Evolutionary conservation across 1,139 yeast species (phyloP).

Genomic region (Scheffersomyces illinoinensis): DNA sequence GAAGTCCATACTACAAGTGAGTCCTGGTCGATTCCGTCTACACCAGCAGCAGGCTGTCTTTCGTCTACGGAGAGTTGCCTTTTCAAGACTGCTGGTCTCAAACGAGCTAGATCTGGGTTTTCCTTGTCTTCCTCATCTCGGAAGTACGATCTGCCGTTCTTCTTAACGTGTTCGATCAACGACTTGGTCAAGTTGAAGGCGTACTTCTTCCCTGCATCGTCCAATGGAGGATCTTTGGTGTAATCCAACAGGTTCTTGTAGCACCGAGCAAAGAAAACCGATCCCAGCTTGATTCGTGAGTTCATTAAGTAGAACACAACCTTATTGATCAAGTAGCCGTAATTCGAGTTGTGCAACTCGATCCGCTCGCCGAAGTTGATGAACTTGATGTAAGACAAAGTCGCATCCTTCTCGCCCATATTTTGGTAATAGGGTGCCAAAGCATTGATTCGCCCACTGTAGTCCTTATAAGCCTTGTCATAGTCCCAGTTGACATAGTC

Average conservation of each 20-base stretch:
- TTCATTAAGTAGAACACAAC: conserved; percentile 90
- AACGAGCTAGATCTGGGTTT: conserved; percentile 18
- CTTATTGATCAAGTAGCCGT: conserved; percentile 86
- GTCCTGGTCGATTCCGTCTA: conserved; percentile 48
- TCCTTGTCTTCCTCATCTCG: conserved; percentile 8
- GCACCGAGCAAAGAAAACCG: conserved; percentile 85
- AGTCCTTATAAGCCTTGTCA: conserved; percentile 61
- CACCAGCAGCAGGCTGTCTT: conserved; percentile 50
- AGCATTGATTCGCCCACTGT: conserved; percentile 51
- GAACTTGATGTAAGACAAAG: conserved; percentile 73
- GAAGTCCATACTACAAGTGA: conserved; percentile 90
- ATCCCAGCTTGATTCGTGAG: conserved; percentile 78
- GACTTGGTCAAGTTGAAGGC: conserved; percentile 47
- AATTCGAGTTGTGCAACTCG: conserved; percentile 74
- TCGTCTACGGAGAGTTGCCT: conserved; percentile 22
- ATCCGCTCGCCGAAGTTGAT: conserved; percentile 90
- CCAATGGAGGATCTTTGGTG: conserved; percentile 65
- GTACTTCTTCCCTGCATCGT: conserved; percentile 56
- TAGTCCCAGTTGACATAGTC: conserved; percentile 80
- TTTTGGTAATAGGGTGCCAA: conserved; percentile 54
- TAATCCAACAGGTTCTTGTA: conserved; percentile 60
- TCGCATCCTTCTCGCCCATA: conserved; percentile 50
- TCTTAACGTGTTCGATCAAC: conserved; percentile 34
- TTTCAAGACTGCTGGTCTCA: conserved; percentile 13
- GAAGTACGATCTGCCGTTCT: conserved; percentile 32